phyloP scores from a whole-genome alignment of 208 protist genomes.

The Willaertia magna region DNA sequence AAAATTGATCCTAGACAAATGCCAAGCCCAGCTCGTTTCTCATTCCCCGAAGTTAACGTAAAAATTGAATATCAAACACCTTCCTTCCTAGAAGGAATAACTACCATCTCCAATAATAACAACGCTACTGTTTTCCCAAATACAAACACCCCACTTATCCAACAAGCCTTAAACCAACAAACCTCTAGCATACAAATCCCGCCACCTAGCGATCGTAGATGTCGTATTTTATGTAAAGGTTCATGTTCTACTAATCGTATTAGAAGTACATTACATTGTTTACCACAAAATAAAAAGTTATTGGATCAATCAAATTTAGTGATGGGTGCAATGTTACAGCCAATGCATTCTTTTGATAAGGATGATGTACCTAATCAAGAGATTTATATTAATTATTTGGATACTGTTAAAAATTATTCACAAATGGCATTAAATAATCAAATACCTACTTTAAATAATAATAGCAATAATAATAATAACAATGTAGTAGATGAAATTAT shows the following conservation, averaged over 20 bases:
- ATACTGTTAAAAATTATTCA: neutral
- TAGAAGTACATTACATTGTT: neutral
- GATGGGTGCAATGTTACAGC: neutral
- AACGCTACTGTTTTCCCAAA: too few relatives aligned
- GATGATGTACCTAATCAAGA: neutral
- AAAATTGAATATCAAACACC: neutral
- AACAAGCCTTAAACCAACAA: neutral
- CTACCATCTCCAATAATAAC: neutral
- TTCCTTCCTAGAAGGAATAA: neutral
- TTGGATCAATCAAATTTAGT: neutral
- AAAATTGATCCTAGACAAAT: conserved; percentile 2
- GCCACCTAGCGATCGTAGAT: neutral
- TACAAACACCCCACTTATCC: neutral
- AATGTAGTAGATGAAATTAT: neutral
- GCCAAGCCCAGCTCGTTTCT: neutral
- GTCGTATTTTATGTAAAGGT: neutral
- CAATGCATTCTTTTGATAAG: neutral
- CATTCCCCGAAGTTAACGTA: neutral
- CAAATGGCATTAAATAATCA: too few relatives aligned
- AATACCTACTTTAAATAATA: neutral
- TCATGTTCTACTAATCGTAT: neutral
- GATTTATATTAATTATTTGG: neutral
- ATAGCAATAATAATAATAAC: neutral
- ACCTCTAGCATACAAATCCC: neutral
- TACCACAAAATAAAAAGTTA: neutral